A percentile compares a stretch with the other conserved stretches of the same genome.
Conservation (phyloP, 768 basidiomycete species). For the Leccinum aurantiacum region DNA sequence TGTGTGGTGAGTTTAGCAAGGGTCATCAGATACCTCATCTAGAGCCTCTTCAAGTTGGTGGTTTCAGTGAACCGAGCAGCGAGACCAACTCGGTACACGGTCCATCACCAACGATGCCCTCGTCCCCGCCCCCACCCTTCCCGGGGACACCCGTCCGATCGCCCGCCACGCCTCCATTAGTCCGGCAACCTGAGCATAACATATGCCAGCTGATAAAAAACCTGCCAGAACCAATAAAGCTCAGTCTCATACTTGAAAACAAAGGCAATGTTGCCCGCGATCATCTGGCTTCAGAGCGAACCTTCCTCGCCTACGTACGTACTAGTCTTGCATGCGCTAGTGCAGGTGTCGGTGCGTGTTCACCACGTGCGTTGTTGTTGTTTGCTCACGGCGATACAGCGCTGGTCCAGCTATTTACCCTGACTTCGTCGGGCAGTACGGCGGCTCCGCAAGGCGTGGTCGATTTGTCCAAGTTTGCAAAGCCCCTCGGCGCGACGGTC, state of each 20-base stretch:
- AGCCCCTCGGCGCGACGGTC: constrained; percentile 52
- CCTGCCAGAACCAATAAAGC: constrained; percentile 10
- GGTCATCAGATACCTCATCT: constrained; percentile 25
- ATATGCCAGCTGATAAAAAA: constrained; percentile 1
- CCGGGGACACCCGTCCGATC: not conserved
- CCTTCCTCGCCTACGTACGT: constrained; percentile 63
- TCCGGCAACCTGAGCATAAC: not conserved
- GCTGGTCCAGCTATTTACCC: constrained; percentile 55
- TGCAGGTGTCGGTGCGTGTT: constrained; percentile 55
- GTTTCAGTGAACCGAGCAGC: constrained; percentile 6
- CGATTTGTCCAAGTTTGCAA: constrained; percentile 36
- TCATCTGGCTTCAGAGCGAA: constrained; percentile 62
- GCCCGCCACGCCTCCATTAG: not conserved
- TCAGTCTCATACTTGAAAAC: constrained; percentile 48
- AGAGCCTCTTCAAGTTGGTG: constrained; percentile 15
- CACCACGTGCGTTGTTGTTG: not conserved
- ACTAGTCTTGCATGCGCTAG: constrained; percentile 61
- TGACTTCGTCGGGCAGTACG: constrained; percentile 19
- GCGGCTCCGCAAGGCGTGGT: not conserved
- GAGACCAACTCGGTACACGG: constrained; percentile 11
- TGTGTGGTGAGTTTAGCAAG: too few relatives aligned
- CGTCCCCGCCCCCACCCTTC: not conserved
- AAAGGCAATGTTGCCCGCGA: constrained; percentile 63
- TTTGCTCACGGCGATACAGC: constrained; percentile 26
- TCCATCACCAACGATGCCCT: not conserved